Conservation (phyloP, 768 basidiomycete genomes). For the Dioszegia aurantiaca region DNA sequence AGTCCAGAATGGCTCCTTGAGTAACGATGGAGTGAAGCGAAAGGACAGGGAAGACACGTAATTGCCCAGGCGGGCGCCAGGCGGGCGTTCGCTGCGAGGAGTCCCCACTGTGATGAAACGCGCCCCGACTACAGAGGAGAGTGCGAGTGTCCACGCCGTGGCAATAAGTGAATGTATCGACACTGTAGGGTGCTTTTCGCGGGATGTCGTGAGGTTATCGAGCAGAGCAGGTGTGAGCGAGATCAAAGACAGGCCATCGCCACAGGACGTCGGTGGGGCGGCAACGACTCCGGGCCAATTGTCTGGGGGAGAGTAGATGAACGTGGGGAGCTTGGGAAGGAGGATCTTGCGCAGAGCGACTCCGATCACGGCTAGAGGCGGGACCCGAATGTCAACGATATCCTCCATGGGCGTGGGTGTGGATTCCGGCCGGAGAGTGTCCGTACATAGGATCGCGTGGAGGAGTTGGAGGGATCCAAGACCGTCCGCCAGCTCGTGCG, state of each 20-base stretch:
- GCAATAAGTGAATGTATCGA: background rate
- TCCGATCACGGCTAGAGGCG: background rate
- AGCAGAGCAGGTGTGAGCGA: background rate
- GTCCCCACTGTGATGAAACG: background rate
- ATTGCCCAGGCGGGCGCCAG: conserved; percentile 5
- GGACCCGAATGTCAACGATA: conserved; percentile 1
- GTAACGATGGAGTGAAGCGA: background rate
- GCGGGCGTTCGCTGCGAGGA: conserved; percentile 1
- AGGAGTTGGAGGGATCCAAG: conserved; percentile 4
- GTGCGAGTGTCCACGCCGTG: conserved; percentile 4
- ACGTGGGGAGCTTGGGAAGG: conserved; percentile 8
- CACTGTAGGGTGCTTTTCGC: background rate
- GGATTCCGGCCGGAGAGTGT: background rate
- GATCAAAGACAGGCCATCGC: background rate
- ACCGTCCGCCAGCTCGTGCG: conserved; percentile 17
- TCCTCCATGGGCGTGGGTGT: background rate
- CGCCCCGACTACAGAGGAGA: background rate
- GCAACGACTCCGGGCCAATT: conserved; percentile 9
- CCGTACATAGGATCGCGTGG: conserved; percentile 4
- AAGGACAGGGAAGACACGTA: conserved; percentile 3
- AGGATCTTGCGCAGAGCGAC: conserved; percentile 14
- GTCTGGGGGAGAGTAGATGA: conserved; percentile 6
- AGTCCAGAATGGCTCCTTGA: conserved; percentile 11
- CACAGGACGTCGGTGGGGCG: background rate
- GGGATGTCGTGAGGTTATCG: background rate